Evolutionary conservation across 371 early-diverging fungal species (phyloP), one percentile per base, ranked within the genome.

Genomic region (Apophysomyces elegans): DNA sequence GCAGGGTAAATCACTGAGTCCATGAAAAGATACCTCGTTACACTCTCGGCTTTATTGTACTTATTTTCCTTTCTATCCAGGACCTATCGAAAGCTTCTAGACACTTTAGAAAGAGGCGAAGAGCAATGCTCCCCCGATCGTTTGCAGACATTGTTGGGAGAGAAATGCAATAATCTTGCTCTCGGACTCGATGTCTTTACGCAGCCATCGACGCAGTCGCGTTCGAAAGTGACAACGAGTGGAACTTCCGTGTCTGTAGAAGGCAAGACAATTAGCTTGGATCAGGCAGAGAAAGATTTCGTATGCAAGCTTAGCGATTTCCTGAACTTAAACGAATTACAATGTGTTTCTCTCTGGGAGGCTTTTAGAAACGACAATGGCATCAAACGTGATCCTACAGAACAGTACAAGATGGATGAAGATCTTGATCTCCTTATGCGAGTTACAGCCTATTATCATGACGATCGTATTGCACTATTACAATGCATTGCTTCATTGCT

Each of bases 101-200:
- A 81, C 54, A 77, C 77, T 37, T 70, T 81, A 46, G 79, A 81
- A 69, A 70, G 77, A 56, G 77, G 77, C 37, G 73, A 63, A 12
- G 79, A 81, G 45, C 75, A 79, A 58, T 79, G 77, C 59, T 77
- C 82, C n/a, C 72, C 73, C 8, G 79, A 78, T 66, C 70, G 69
- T 38, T 65, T 81, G 39, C 79, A 81, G 44, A 79, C 79, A n/a
- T 37, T 79, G 13, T 43, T 81, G n/a, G 79, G 74, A 61, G 77
- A 79, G 37, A 78, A 72, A 46, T 67, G 64, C 39, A 64, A 63
- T 11, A 69, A 75, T 7, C 58, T 79, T 2, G 65, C 69, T 18
- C 66, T 74, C 7, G 82, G 77, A 14, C 61, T 81, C 16, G 79
- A 77, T 18, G 65, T 73, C 0, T 81, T 77, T 43, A 65, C 56